Conservation (phyloP, 169 alveolate genomes). For the Theileria annulata region DNA sequence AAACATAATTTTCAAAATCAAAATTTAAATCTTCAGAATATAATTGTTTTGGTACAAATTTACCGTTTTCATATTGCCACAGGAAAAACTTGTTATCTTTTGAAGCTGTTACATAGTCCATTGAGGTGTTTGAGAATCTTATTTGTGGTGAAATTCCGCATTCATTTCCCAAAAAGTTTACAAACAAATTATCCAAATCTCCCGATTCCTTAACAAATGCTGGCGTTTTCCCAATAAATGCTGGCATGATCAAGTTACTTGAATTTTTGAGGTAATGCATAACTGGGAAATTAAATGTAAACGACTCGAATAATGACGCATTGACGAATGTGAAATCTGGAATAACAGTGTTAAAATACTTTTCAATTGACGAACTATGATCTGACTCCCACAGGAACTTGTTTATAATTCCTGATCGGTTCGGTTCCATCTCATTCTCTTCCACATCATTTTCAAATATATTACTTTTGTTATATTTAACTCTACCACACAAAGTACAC, state of each 20-base stretch:
- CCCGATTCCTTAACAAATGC: constrained; percentile 30
- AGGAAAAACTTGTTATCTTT: constrained; percentile 71
- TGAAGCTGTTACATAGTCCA: constrained; percentile 72
- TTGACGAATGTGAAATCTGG: background rate
- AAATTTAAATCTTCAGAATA: background rate
- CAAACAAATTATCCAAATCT: constrained; percentile 39
- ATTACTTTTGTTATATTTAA: background rate
- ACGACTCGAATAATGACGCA: background rate
- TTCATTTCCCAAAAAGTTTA: constrained; percentile 29
- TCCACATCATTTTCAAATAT: background rate
- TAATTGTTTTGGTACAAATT: background rate
- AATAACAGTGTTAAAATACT: constrained; percentile 6
- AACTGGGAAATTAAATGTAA: background rate
- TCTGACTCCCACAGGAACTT: constrained; percentile 6
- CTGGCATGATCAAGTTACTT: background rate
- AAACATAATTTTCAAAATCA: background rate
- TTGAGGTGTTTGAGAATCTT: constrained; percentile 69
- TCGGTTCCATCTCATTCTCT: background rate
- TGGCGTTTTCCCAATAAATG: background rate
- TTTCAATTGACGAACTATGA: background rate
- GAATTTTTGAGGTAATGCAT: background rate
- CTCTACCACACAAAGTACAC: constrained; percentile 16
- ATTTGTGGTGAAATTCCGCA: constrained; percentile 73
- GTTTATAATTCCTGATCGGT: background rate
- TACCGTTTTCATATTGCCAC: constrained; percentile 47